Evolutionary conservation across 495 filamentous ascomycete genomes (phyloP), one percentile per base, ranked within the genome.

Genomic region (Podospora comata): DNA sequence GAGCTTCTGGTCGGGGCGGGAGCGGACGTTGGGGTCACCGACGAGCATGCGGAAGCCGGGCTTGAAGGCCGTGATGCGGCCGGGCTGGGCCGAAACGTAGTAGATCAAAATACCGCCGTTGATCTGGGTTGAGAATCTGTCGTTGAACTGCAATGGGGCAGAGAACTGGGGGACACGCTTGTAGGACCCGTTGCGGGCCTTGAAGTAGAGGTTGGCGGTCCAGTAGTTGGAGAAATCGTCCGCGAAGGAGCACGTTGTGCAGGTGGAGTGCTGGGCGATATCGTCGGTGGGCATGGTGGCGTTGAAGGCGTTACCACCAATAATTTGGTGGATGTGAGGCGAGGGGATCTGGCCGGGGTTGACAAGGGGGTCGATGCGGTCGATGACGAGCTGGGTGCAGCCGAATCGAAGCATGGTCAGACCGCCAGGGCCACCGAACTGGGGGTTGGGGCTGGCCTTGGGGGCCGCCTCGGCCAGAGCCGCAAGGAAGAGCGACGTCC

Each of bases 11-110:
- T 77, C 73, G 69, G 77, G 65, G 60, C 76, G 73, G 23, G 76
- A 79, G 65, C 81, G 80, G 67, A 68, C 65, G 70, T 72, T 79
- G 20, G 81, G 77, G 72, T 85, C 82, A 62, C 83, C 83, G 67
- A 81, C 79, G 34, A 83, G 77, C 83, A 85, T 85, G 67, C 83
- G 82, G 82, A 84, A 85, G 32, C 82, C 82, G 4, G 81, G 81
- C 77, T 83, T 82, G 76, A 86, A 86, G 54, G 84, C 84, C 0
- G 83, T 86, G 68, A 84, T 79, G 65, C 79, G 78, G 62, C 81
- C 81, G n/a, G 80, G 80, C 67, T 83, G 78, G 11, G 82, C 81
- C 54, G 82, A 82, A 71, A 85, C 82, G 72, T 86, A 85, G 79
- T 86, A 86, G 11, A 86, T 80, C 3, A 84, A 76, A 60, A 84